Conservation (phyloP, 257 asterid genomes). For the Misopates orontium region DNA sequence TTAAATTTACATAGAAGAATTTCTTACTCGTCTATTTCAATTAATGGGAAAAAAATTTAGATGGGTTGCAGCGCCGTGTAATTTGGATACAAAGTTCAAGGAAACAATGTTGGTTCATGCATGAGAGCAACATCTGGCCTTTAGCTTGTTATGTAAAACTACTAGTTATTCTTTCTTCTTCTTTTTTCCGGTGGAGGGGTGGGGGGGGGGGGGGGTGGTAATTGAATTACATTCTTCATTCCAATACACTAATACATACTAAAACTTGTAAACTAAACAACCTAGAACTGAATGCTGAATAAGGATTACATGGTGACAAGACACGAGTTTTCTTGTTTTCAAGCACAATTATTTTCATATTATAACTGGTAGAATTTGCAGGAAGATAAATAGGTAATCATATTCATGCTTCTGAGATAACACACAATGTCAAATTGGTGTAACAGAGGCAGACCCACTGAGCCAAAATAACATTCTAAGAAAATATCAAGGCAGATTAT, state of each 20-base stretch:
- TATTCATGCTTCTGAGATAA: background rate
- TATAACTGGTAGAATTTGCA: background rate
- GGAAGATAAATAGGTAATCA: background rate
- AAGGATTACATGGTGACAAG: background rate
- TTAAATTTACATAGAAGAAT: too few relatives aligned
- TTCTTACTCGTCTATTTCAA: background rate
- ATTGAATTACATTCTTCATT: background rate
- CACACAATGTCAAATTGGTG: background rate
- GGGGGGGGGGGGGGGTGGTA: too few relatives aligned
- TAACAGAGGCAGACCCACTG: background rate
- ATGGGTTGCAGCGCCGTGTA: slow-evolving; percentile 14
- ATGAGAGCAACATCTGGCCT: background rate
- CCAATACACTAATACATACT: too few relatives aligned
- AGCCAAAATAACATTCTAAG: too few relatives aligned
- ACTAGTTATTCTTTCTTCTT: background rate
- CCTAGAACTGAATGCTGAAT: background rate
- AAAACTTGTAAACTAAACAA: background rate
- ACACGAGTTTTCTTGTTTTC: background rate
- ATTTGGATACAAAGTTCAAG: slow-evolving; percentile 1
- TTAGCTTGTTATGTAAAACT: background rate
- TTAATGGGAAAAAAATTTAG: slow-evolving; percentile 2
- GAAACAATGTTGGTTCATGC: background rate
- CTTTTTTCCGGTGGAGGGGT: too few relatives aligned
- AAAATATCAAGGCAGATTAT: too few relatives aligned
- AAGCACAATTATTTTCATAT: background rate